Base-by-base conservation (phyloP, 768 basidiomycete genomes). In the Filobasidium floriforme region DNA sequence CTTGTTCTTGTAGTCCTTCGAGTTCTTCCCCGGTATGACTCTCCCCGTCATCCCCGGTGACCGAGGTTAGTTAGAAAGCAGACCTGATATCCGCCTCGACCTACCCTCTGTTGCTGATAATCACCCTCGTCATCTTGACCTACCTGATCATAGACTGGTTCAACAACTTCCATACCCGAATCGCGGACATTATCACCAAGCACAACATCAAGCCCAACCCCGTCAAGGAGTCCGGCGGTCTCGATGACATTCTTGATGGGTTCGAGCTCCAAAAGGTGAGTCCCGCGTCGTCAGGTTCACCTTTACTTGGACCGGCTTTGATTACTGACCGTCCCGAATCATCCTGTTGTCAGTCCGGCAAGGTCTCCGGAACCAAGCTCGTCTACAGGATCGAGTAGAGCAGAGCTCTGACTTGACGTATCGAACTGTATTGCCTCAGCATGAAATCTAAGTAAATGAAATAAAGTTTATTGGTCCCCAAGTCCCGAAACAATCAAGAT, bases 181-280 rank as follows among this genome's bases (percentile, higher is more conserved):
- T 65, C 1, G 52, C 70, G 1, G 67, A 71, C 14, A 59, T 71
- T 22, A 69, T 77, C 32, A 59, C 59, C 26, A 66, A 72, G 44
- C 65, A 69, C 64, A 61, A 57, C 1, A 69, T 75, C 69, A 69
- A 66, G 54, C 66, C 72, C n/a, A 74, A 72, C 66, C 76, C 73
- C 4, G 62, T 74, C 1, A 68, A 69, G 63, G n/a, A 73, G 66
- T 61, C 71, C 28, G 71, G 73, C 37, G 77, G 77, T 18, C 67
- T 80, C 41, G 77, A 79, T 26, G 71, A 57, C 22, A 60, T 76
- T 49, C 15, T 57, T 2, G 52, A 66, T 7, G 74, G 73, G 2
- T 67, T 72, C 55, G 46, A 73, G 46, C 49, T 69, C 7, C 57
- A 69, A 59, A 71, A 68, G 71, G 32, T 49, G 5, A 49, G 46